Evolutionary conservation across 1,284 basidiomycete genomes (phyloP), one percentile per base, ranked within the genome.

Genomic region (Malassezia dermatis): DNA sequence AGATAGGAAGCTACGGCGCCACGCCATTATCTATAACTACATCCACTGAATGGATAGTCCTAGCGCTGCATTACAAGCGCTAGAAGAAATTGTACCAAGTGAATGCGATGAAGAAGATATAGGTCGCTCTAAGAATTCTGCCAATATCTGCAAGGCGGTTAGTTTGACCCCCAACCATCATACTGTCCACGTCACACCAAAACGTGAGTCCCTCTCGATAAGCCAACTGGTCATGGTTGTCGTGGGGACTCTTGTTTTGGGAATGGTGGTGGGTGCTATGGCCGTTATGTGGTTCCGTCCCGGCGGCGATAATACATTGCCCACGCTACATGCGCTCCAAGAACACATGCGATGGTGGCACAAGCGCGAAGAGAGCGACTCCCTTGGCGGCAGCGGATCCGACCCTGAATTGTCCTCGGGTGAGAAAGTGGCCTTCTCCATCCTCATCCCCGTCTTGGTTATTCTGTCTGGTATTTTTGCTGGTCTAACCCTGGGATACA

Each of bases 401-500:
- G 15, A 28, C 26, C 3, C 27, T 10, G 41, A 28, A 10, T 17
- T 43, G 24, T 43, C 56, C 8, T 11, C 48, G 1, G 54, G 41
- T 1, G 58, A 66, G 34, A 69, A 69, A 52, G 62, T 53, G 19
- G 59, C 48, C 32, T 73, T 65, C 26, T 70, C 60, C 31, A 53
- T 67, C 63, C 81, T 78, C 63, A 81, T 82, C 31, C 81, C 81
- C 23, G 67, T 82, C 23, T 78, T 82, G 32, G 81, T 82, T 39
- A 59, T 78, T 8, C 64, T 82, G 35, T 80, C 79, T 12, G 81
- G 81, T 54, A 68, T 82, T 8, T 82, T 85, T 78, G 84, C 84
- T 66, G 84, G 83, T 73, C 78, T 88, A 62, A 88, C 86, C 57
- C 78, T 87, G 48, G 89, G 89, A 10, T 91, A 91, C 75, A 90